A percentile compares a stretch with the other conserved stretches of the same genome.
These are phyloP conservation scores for Diutina sp. DNA, from an alignment of 1,139 yeast genomes.

Conservation along the genomic window DNA sequence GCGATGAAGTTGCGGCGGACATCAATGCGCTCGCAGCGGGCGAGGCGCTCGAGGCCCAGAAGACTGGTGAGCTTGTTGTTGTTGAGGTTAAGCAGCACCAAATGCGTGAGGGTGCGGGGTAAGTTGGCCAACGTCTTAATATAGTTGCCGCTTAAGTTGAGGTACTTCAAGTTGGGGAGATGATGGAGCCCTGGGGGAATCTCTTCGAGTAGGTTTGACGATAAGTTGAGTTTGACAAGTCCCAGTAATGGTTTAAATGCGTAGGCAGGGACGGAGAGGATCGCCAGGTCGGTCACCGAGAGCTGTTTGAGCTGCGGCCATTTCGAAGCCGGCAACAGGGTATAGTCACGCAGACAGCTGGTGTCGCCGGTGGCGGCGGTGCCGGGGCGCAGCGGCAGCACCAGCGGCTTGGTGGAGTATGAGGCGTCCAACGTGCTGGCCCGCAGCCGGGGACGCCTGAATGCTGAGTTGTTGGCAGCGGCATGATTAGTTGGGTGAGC, in stretches of 20 bases:
- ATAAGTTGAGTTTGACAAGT: slow-evolving; percentile 44
- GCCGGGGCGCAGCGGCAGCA: not conserved
- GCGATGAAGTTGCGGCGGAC: slow-evolving; percentile 37
- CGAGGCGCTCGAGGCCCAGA: slow-evolving; percentile 36
- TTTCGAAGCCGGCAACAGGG: slow-evolving; percentile 23
- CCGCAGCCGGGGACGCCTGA: slow-evolving; percentile 2
- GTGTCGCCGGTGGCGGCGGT: not conserved
- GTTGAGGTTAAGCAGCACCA: slow-evolving; percentile 41
- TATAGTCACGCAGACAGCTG: slow-evolving; percentile 6
- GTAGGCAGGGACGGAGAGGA: slow-evolving; percentile 28
- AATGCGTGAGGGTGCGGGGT: slow-evolving; percentile 18
- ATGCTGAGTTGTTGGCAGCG: not conserved
- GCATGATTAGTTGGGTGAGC: not conserved
- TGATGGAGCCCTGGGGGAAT: slow-evolving; percentile 43
- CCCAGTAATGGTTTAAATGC: slow-evolving; percentile 37
- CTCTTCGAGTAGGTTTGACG: slow-evolving; percentile 36
- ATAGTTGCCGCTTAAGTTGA: slow-evolving; percentile 45
- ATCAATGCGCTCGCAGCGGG: slow-evolving; percentile 39
- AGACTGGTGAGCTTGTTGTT: slow-evolving; percentile 35
- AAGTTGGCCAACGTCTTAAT: slow-evolving; percentile 22
- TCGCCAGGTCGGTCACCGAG: slow-evolving; percentile 43
- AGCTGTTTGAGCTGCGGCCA: slow-evolving; percentile 48
- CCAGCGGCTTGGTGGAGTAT: not conserved
- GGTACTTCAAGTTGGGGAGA: slow-evolving; percentile 34
- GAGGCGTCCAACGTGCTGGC: slow-evolving; percentile 2